Conservation (phyloP, 345 rosid genomes). For the Gynandropsis gynandra region DNA sequence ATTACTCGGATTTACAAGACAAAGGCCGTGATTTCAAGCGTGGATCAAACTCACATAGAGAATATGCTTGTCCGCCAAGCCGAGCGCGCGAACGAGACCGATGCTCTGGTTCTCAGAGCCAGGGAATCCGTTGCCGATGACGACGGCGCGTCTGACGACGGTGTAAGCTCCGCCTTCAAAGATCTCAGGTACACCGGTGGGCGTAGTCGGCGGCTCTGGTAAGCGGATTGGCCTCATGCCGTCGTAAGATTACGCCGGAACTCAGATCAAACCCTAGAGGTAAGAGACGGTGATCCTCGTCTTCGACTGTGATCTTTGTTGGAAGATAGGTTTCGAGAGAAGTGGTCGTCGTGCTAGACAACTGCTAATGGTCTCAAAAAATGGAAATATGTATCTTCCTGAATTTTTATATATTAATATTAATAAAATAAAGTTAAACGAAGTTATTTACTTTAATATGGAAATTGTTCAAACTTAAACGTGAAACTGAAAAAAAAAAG, state of each 20-base stretch:
- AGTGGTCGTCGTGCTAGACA: slow-evolving; percentile 19
- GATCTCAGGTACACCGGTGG: slow-evolving; percentile 80
- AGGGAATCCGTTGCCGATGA: slow-evolving; percentile 78
- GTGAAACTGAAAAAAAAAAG: too few relatives aligned
- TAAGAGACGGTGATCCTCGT: neutral
- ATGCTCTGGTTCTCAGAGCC: slow-evolving; percentile 88
- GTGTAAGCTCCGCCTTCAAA: slow-evolving; percentile 70
- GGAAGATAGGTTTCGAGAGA: neutral
- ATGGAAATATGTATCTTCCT: too few relatives aligned
- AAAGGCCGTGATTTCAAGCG: neutral
- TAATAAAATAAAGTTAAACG: too few relatives aligned
- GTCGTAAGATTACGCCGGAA: neutral
- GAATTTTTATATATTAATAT: too few relatives aligned
- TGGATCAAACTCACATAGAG: slow-evolving; percentile 53
- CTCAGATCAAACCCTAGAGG: slow-evolving; percentile 22
- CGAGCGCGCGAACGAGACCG: slow-evolving; percentile 84
- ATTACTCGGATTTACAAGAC: neutral
- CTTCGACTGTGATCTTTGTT: neutral
- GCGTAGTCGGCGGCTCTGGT: slow-evolving; percentile 72
- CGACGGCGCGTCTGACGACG: slow-evolving; percentile 80
- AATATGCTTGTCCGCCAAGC: slow-evolving; percentile 53
- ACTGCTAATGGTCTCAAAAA: slow-evolving; percentile 9
- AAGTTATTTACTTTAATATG: too few relatives aligned
- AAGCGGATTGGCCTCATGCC: slow-evolving; percentile 83
- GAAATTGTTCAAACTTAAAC: too few relatives aligned